phyloP scores from a whole-genome alignment of 2,329 filamentous ascomycete genomes.

The Tolypocladium inflatum region DNA sequence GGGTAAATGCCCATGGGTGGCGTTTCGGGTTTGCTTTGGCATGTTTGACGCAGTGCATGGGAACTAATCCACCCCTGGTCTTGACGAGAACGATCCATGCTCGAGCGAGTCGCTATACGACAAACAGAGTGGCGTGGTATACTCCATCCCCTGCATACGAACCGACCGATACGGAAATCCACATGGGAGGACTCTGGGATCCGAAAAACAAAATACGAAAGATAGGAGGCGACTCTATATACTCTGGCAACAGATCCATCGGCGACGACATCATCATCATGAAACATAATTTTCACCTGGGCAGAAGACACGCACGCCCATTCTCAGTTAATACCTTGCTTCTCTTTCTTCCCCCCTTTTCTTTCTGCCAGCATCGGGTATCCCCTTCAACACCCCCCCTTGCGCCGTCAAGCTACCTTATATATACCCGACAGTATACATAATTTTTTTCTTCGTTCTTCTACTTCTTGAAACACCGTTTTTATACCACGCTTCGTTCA shows the following conservation, averaged over 20 bases:
- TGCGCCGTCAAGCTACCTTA: background rate
- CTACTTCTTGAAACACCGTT: background rate
- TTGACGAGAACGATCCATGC: background rate
- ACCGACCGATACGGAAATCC: conserved; percentile 3
- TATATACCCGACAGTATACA: background rate
- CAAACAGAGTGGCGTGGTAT: background rate
- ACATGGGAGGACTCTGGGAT: background rate
- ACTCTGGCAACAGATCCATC: conserved; percentile 23
- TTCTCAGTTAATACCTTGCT: conserved; percentile 8
- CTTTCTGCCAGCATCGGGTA: background rate
- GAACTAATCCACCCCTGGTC: background rate
- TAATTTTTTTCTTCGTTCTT: background rate
- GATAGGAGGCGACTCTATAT: conserved; percentile 14
- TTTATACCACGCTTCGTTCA: background rate
- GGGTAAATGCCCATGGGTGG: background rate
- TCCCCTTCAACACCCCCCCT: background rate
- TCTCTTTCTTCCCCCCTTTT: conserved; percentile 3
- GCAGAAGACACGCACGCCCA: background rate
- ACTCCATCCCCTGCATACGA: background rate
- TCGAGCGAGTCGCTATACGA: background rate
- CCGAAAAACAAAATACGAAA: conserved; percentile 3
- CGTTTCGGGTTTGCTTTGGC: conserved; percentile 5
- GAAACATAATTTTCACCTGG: background rate
- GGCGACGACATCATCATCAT: conserved; percentile 10
- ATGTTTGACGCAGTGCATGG: background rate